Conservation (phyloP, 2,329 filamentous ascomycete species). For the Pezizomycotina sp. region DNA sequence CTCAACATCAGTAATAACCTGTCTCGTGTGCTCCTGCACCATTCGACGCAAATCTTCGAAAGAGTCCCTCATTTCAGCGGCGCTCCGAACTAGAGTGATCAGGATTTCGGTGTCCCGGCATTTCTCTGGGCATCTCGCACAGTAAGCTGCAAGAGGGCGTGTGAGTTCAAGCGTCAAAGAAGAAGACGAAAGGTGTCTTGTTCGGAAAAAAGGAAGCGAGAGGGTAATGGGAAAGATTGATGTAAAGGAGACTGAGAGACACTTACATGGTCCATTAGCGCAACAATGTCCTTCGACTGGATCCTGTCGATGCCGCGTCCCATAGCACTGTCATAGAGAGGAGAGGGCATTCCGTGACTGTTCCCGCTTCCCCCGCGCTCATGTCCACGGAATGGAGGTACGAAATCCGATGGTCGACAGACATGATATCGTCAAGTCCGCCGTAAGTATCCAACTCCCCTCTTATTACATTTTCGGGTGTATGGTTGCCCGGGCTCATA, state of each 20-base stretch:
- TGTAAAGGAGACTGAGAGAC: slow-evolving; percentile 4
- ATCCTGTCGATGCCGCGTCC: slow-evolving; percentile 80
- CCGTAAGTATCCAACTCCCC: slow-evolving; percentile 39
- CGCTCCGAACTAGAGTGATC: slow-evolving; percentile 80
- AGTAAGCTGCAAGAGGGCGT: slow-evolving; percentile 46
- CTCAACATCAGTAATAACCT: slow-evolving; percentile 73
- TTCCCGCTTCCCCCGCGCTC: slow-evolving; percentile 49
- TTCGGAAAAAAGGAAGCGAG: background rate
- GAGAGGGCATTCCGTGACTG: slow-evolving; percentile 79
- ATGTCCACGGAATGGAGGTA: slow-evolving; percentile 34
- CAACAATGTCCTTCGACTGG: slow-evolving; percentile 89
- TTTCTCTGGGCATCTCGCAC: slow-evolving; percentile 93
- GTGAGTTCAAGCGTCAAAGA: slow-evolving; percentile 6
- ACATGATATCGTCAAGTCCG: slow-evolving; percentile 37
- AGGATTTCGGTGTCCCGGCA: slow-evolving; percentile 91
- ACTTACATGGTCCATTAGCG: slow-evolving; percentile 85
- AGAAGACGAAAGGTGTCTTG: too few species aligned
- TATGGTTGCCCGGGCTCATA: slow-evolving; percentile 32
- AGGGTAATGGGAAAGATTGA: background rate
- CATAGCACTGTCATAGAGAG: slow-evolving; percentile 76
- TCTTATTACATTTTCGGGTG: slow-evolving; percentile 36
- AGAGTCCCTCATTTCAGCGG: slow-evolving; percentile 90
- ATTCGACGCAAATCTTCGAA: slow-evolving; percentile 92
- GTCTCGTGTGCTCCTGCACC: slow-evolving; percentile 74
- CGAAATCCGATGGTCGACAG: slow-evolving; percentile 34